Evolutionary conservation across 345 rosid genomes (phyloP).

Genomic region (Cardamine resedifolia): DNA sequence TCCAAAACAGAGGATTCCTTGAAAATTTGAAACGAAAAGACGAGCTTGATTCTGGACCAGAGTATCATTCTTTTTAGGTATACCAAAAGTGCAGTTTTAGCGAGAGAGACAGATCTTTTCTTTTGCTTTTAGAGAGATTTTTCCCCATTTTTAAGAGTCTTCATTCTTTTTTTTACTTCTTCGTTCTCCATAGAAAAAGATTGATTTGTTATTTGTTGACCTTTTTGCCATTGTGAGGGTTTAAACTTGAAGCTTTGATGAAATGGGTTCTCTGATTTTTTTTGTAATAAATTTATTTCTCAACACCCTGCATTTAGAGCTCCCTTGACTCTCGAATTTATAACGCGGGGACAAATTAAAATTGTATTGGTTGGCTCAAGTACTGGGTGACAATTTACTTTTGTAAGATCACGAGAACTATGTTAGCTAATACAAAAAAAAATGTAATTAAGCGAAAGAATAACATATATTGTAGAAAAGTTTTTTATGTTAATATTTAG

Average conservation of each 20-base stretch:
- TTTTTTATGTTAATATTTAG: background rate
- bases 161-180: constrained; percentile 12
- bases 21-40: constrained; percentile 7
- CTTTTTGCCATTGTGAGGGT: constrained; percentile 21
- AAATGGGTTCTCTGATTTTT: constrained; percentile 28
- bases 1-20: constrained; percentile 57
- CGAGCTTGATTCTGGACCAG: constrained; percentile 22
- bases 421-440: background rate
- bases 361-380: background rate
- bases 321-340: background rate
- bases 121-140: constrained; percentile 35
- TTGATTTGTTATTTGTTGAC: constrained; percentile 27
- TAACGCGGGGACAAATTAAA: background rate
- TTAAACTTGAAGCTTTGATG: constrained; percentile 20
- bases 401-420: background rate
- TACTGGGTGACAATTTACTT: background rate
- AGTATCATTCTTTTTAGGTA: constrained; percentile 36
- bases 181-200: background rate
- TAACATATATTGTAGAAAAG: no score
- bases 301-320: background rate
- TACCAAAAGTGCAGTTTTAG: constrained; percentile 39
- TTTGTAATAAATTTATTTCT: background rate
- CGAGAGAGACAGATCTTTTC: constrained; percentile 19
- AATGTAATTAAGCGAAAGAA: background rate
- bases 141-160: constrained; percentile 16